Base-by-base conservation (phyloP, 768 basidiomycete genomes). In the Agrocybe praecox region DNA sequence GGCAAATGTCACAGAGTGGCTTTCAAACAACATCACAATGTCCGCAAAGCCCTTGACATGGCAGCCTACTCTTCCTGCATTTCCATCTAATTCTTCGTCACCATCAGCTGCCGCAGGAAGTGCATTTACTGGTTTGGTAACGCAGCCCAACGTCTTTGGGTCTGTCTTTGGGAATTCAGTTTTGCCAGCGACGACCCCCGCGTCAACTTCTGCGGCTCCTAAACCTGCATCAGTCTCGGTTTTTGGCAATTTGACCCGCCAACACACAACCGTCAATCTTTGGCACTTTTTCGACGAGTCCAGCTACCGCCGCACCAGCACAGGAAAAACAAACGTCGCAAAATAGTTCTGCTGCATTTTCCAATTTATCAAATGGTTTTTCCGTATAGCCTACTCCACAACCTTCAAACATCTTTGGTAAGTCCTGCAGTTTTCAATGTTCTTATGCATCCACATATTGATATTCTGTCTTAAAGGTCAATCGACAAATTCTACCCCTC, bases 91-190 rank as follows among this genome's bases (percentile, higher is more conserved):
- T n/a, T 57, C 67, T 15, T 55, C 64, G 11, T 63, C 66, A n/a
- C 49, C 61, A 17, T 46, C 68, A n/a, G 59, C 65, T 18, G 61
- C 68, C 17, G 56, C 61, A 14, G n/a, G n/a, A n/a, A 73, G 74
- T 45, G 79, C 79, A 2, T 80, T 81, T 56, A 71, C 76, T 3
- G 64, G 62, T 36, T 64, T 81, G 12, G 67, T 73, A 2, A 67
- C 77, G 6, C 67, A 74, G 3, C 75, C 73, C 15, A 73, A 76
- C 15, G 69, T 75, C 12, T 80, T 80, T 55, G 74, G 65, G 14
- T 60, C 61, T 47, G 54, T 66, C 3, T 68, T 68, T 48, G 63
- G 67, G 8, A 55, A 49, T 23, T 44, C 66, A n/a, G 54, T 62
- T 44, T 61, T 62, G 26, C 26, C 26, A 9, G 26, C 26, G 9